These are phyloP conservation scores for Voacanga thouarsii DNA, from an alignment of 257 asterid genomes.

Conservation along the genomic window DNA sequence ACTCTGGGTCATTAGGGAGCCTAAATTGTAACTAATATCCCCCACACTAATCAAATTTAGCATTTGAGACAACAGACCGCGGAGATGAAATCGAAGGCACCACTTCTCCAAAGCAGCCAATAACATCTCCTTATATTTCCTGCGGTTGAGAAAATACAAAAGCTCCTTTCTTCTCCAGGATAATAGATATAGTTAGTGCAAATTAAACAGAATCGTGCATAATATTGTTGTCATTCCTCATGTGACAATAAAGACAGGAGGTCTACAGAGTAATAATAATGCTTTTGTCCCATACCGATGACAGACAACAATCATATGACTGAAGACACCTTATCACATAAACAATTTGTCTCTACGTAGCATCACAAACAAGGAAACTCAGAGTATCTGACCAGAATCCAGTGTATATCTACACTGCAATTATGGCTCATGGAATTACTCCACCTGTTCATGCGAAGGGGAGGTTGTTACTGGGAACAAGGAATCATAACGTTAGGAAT, in stretches of 20 bases:
- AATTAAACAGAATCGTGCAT: not conserved
- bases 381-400: not conserved
- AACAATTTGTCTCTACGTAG: not conserved
- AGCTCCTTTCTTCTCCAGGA: conserved; percentile 89
- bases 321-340: not conserved
- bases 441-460: not conserved
- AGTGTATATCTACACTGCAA: not conserved
- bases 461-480: not conserved
- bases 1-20: too few relatives aligned
- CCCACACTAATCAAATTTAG: too few relatives aligned
- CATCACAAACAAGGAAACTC: not conserved
- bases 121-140: conserved; percentile 81
- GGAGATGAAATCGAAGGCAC: conserved; percentile 75
- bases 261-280: not conserved
- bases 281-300: not conserved
- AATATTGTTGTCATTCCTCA: not conserved
- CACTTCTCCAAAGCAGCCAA: conserved; percentile 75
- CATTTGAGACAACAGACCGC: too few relatives aligned
- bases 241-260: not conserved
- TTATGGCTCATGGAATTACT: not conserved
- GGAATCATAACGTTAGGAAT: conserved; percentile 1
- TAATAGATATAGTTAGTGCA: conserved; percentile 13
- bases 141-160: conserved; percentile 71
- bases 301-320: not conserved
- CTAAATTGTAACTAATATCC: too few relatives aligned